Evolutionary conservation across 2,329 filamentous ascomycete genomes (phyloP), one percentile per base, ranked within the genome.

Genomic region (Venturia pyrina): DNA sequence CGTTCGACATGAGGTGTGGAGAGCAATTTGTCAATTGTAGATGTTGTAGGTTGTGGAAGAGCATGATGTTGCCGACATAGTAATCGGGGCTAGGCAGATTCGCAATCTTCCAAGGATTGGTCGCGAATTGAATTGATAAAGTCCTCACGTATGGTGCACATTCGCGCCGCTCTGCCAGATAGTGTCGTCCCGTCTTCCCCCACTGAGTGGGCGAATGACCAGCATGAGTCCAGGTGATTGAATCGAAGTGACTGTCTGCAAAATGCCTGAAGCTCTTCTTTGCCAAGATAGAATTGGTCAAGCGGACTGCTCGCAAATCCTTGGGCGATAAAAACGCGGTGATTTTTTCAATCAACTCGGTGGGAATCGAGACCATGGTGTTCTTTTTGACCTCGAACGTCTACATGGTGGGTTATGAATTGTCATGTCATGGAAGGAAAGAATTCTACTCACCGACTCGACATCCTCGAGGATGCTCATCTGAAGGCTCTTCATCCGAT

Each of bases 181-280:
- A 59, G 37, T 59, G 32, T 37, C 53, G 28, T 37, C 28, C 28
- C 1, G 15, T 34, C 32, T 59, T 59, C 17, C 32, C n/a, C 53
- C 53, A 59, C 11, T 37, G 6, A 8, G 28, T 34, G 32, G 53
- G 19, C 11, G 32, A 59, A 21, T 34, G 28, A 19, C 19, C 19
- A 34, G 13, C 19, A n/a, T 59, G 28, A 13, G 53, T 34, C 53
- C 53, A 59, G 15, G 28, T 34, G 13, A 59, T 59, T 11, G 28
- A 19, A 15, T 37, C 21, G 53, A 59, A 59, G 32, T 59, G 53
- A 8, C 19, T 40, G 53, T 37, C 8, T 8, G 53, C 53, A 37
- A 59, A 59, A 34, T 59, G 53, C 13, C 24, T 34, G 13, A 59
- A 59, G 53, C 53, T 59, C n/a, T 59, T 59, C 53, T 37, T 59